Evolutionary conservation across 306 rosid species (phyloP).

Genomic region (Casuarina equisetifolia): DNA sequence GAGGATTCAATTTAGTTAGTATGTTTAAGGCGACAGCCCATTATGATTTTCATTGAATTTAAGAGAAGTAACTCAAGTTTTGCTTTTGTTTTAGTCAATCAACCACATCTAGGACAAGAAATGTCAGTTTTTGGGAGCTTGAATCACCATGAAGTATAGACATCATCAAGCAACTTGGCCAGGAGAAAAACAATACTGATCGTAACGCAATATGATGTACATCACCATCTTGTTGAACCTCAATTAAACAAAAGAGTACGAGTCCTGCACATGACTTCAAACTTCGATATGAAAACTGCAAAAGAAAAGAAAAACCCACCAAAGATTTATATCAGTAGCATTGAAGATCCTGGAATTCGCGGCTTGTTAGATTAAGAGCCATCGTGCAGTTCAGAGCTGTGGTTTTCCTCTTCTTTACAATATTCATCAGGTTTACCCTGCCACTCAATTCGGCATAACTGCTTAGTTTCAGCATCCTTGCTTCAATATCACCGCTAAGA

Average conservation of each 20-base stretch:
- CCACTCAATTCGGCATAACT: slow-evolving; percentile 45
- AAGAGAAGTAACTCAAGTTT: no score
- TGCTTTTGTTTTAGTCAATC: no score
- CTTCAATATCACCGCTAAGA: slow-evolving; percentile 30
- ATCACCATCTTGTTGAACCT: no score
- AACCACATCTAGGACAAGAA: no score
- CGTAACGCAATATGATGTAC: no score
- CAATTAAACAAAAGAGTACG: not conserved
- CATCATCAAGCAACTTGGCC: no score
- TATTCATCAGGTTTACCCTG: slow-evolving; percentile 36
- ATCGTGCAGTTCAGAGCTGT: slow-evolving; percentile 47
- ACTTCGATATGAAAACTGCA: not conserved
- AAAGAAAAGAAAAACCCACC: not conserved
- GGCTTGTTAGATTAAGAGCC: slow-evolving; percentile 43
- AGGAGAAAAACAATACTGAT: no score
- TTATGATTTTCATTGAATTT: no score
- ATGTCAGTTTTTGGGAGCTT: not conserved
- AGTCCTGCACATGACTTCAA: not conserved
- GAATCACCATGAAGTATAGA: not conserved
- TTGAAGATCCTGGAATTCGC: slow-evolving; percentile 31
- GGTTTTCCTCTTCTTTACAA: slow-evolving; percentile 35
- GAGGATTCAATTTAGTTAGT: no score
- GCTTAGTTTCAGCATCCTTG: slow-evolving; percentile 47
- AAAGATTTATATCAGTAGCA: slow-evolving; percentile 27
- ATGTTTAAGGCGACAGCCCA: no score